Evolutionary conservation across 768 basidiomycete genomes (phyloP), one percentile per base, ranked within the genome.

Genomic region (Boletus bicolor): DNA sequence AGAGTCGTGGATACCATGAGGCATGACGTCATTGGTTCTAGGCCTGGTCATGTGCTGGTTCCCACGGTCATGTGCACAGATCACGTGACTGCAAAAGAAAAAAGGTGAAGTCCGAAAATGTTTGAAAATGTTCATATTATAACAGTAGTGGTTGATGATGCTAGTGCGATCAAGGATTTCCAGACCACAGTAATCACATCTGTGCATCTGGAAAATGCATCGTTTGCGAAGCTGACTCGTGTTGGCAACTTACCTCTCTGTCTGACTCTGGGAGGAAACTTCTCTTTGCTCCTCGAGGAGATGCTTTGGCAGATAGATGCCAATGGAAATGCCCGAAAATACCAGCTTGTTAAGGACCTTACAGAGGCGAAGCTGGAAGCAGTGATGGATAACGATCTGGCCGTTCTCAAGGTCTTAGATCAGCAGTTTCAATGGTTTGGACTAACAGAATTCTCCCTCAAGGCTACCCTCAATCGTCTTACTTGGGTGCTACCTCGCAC

Each of bases 401-500:
- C 19, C 3, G 12, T 24, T 19, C 39, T 61, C 44, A 49, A 11
- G 10, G 38, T 53, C 15, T 19, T 61, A 3, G 60, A 61, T 46
- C 32, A 28, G n/a, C 24, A 7, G 4, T 21, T 39, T 47, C 5
- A 43, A 26, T 24, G 3, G 6, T 49, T 57, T 6, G 60, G 59
- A 8, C 12, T 61, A 14, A 46, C 28, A 15, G 12, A 41, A 17
- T 30, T 57, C 3, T 32, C 53, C 8, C 8, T 49, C 38, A 30
- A 36, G 28, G 24, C 14, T 6, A 2, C 54, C 17, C 35, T 38
- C 3, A 32, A 46, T 15, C 19, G 4, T 9, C 17, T 64, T 5
- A 7, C 6, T 46, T 66, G 41, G 26, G 32, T 7, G 53, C 62
- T 19, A 65, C 65, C 3, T 46, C 62, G 4, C 62, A 56, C n/a